Base-by-base conservation (phyloP, 2,329 filamentous ascomycete genomes). In the Trichoderma harzianum region DNA sequence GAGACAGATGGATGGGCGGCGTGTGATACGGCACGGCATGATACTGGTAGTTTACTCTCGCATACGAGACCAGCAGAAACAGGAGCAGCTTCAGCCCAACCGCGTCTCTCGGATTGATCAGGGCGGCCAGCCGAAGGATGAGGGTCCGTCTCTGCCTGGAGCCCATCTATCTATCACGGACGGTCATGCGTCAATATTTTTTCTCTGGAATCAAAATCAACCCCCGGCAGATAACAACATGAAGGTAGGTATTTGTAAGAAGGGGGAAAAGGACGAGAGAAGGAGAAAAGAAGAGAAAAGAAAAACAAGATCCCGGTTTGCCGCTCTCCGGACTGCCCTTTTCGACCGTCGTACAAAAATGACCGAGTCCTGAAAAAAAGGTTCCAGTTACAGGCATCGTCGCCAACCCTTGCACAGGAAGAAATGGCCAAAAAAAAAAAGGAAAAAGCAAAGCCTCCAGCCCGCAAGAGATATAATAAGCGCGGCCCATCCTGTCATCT, bases 401-500 rank as follows among this genome's bases (percentile, higher is more conserved):
- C 34, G 28, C 16, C 64, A 67, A 47, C 53, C 65, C 65, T 43
- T 60, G 65, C 51, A 57, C 32, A 58, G 24, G 39, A 43, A 28
- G 36, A 51, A 64, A 51, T 16, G 10, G 3, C 26, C 26, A 30
- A 58, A 32, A 58, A 30, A 58, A 32, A 58, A 58, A 57, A 18
- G 26, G 32, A 58, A 16, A 58, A 58, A 32, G 16, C 26, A 58
- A 58, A 32, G 21, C 16, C 24, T 14, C 32, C 32, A 39, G 47
- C 64, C 43, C 47, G 55, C 51, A 28, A 28, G 24, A 34, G 32
- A 24, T 39, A 57, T 69, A 51, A 69, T 69, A 69, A 69, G 66
- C 66, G 55, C 66, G 55, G 66, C 66, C 43, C 53, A 60, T 69
- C 66, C 66, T 69, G 66, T 69, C 66, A 69, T 69, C 66, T 69